Evolutionary conservation across 1,284 basidiomycete genomes (phyloP).

Genomic region (Cystobasidium slooffiae): DNA sequence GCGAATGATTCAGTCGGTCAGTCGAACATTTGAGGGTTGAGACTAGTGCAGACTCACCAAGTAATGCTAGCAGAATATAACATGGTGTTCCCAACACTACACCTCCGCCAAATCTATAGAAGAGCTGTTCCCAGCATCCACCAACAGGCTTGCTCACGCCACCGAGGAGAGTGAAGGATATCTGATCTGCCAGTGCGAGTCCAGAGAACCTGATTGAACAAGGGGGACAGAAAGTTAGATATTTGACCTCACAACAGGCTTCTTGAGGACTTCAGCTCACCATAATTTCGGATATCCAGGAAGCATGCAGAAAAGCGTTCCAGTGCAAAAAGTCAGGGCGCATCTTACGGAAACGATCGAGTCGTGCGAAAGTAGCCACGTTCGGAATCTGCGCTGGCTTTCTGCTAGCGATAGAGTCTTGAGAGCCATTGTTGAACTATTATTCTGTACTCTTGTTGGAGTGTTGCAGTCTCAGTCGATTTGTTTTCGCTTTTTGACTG

Average conservation of each 20-base stretch:
- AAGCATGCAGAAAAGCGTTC: constrained; percentile 17
- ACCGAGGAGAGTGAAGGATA: constrained; percentile 32
- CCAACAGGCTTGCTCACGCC: constrained; percentile 34
- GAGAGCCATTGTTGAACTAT: background rate
- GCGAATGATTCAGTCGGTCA: background rate
- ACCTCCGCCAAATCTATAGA: constrained; percentile 29
- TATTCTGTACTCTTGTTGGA: background rate
- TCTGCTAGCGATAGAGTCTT: background rate
- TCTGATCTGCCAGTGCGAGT: constrained; percentile 26
- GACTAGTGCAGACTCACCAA: background rate
- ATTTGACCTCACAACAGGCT: background rate
- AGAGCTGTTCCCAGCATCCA: constrained; percentile 29
- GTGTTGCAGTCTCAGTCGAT: background rate
- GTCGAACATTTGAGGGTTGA: background rate
- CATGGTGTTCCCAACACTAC: constrained; percentile 10
- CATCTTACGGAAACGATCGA: constrained; percentile 19
- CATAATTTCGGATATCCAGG: constrained; percentile 31
- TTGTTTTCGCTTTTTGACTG: too few species aligned
- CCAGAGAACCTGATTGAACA: constrained; percentile 4
- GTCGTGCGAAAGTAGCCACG: constrained; percentile 12
- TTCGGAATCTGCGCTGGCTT: constrained; percentile 2
- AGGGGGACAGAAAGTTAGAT: background rate
- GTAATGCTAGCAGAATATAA: constrained; percentile 12
- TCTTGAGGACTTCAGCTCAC: background rate
- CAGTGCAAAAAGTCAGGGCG: constrained; percentile 23